phyloP scores from a whole-genome alignment of 2,329 filamentous ascomycete genomes.

The Arthroderma uncinatum region DNA sequence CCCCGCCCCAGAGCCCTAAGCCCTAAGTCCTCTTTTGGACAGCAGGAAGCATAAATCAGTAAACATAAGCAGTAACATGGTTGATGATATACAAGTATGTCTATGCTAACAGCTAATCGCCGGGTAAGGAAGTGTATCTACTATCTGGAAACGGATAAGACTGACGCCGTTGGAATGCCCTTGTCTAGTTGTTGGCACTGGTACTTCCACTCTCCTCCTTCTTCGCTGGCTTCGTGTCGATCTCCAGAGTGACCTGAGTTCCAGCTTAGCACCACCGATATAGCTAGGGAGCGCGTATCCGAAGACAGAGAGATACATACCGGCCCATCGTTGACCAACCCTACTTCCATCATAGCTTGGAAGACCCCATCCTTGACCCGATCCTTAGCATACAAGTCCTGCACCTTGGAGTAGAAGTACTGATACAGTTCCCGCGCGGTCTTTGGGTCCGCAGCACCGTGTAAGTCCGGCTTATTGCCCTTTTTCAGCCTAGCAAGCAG shows the following conservation, averaged over 20 bases:
- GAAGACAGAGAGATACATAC: constrained; percentile 6
- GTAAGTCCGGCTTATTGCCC: constrained; percentile 89
- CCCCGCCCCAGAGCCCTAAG: constrained; percentile 7
- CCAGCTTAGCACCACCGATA: neutral
- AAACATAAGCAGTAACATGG: too few relatives aligned
- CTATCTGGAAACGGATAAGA: too few relatives aligned
- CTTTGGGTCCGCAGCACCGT: constrained; percentile 67
- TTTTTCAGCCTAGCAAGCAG: constrained; percentile 89
- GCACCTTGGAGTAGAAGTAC: constrained; percentile 67
- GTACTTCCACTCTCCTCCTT: neutral
- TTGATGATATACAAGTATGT: too few relatives aligned
- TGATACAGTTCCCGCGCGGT: constrained; percentile 75
- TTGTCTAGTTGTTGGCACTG: neutral
- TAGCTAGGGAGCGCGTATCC: neutral
- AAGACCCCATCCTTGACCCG: constrained; percentile 92
- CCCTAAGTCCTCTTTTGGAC: constrained; percentile 14
- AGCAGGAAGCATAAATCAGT: too few relatives aligned
- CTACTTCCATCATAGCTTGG: constrained; percentile 98
- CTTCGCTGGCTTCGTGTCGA: constrained; percentile 33
- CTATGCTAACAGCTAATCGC: too few relatives aligned
- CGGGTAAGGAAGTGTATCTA: too few relatives aligned
- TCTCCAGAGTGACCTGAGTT: constrained; percentile 35
- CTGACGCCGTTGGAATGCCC: too few relatives aligned
- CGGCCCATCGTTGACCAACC: constrained; percentile 74
- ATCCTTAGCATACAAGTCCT: constrained; percentile 57